A percentile compares a stretch with the other conserved stretches of the same genome.
Conservation (phyloP, 2,329 filamentous ascomycete species). For the Emericellopsis atlantica region DNA sequence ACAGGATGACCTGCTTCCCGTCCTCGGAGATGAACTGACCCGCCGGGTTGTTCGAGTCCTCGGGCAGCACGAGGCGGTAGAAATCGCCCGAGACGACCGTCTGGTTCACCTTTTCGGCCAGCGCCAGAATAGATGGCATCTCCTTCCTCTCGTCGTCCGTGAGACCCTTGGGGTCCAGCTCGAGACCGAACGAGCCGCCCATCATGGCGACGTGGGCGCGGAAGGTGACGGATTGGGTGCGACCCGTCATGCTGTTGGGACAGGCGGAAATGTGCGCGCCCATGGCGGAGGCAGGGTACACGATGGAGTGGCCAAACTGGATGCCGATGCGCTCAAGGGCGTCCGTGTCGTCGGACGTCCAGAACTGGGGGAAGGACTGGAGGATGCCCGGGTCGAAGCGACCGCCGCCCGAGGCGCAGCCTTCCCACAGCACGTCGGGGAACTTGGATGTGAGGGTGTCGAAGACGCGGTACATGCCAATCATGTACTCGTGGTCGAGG, state of each 20-base stretch:
- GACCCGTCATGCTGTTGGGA: constrained; percentile 43
- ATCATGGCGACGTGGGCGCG: constrained; percentile 56
- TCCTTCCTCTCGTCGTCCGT: constrained; percentile 33
- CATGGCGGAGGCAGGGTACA: constrained; percentile 51
- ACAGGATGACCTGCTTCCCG: constrained; percentile 35
- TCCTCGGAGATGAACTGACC: constrained; percentile 45
- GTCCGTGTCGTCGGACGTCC: constrained; percentile 55
- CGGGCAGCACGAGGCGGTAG: constrained; percentile 45
- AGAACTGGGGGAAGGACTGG: constrained; percentile 53
- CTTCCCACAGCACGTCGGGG: constrained; percentile 52
- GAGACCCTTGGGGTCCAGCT: constrained; percentile 44
- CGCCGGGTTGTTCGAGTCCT: constrained; percentile 49
- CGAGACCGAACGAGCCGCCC: constrained; percentile 55
- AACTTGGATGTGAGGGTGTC: constrained; percentile 45
- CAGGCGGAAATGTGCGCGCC: constrained; percentile 51
- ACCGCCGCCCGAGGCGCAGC: constrained; percentile 51
- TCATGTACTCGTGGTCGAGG: constrained; percentile 45
- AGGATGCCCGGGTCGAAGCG: constrained; percentile 52
- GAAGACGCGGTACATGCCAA: constrained; percentile 51
- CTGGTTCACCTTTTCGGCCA: constrained; percentile 44
- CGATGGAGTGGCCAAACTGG: constrained; percentile 50
- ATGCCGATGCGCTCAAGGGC: constrained; percentile 47
- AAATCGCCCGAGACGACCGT: constrained; percentile 45
- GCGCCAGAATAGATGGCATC: constrained; percentile 39
- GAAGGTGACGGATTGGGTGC: constrained; percentile 43